Evolutionary conservation across 139 green algal genomes (phyloP).

Genomic region (Bryopsis sp.): DNA sequence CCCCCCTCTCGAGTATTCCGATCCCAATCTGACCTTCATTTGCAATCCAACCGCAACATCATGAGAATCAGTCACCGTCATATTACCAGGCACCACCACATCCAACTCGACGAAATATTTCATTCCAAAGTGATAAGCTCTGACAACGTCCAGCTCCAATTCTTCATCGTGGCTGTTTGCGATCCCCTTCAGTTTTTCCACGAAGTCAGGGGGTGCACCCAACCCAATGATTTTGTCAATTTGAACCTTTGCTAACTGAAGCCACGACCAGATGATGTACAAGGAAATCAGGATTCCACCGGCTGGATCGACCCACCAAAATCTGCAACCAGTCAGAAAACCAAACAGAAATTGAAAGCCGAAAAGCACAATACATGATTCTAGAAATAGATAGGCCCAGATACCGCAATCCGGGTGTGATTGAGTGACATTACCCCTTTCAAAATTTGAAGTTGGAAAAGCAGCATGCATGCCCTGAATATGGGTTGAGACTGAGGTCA

Average conservation of each 20-base stretch:
- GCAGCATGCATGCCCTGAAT: no score
- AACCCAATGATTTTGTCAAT: constrained; percentile 61
- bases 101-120: constrained; percentile 65
- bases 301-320: constrained; percentile 55
- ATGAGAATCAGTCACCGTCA: constrained; percentile 49
- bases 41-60: constrained; percentile 64
- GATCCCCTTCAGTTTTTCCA: constrained; percentile 37
- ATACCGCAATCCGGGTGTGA: no score
- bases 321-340: neutral
- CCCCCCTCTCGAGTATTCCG: neutral
- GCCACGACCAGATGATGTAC: constrained; percentile 62
- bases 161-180: constrained; percentile 38
- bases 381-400: no score
- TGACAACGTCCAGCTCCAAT: constrained; percentile 29
- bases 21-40: constrained; percentile 44
- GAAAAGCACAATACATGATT: no score
- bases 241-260: constrained; percentile 51
- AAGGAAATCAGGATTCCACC: constrained; percentile 50
- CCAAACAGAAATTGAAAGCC: no score
- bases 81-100: constrained; percentile 49
- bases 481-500: no score
- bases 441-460: no score
- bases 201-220: constrained; percentile 37
- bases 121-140: constrained; percentile 30
- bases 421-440: no score